Percentiles rank a stretch among this genome's conserved stretches.
Conservation (phyloP, 208 protist species). For the Trypanosoma avium region DNA sequence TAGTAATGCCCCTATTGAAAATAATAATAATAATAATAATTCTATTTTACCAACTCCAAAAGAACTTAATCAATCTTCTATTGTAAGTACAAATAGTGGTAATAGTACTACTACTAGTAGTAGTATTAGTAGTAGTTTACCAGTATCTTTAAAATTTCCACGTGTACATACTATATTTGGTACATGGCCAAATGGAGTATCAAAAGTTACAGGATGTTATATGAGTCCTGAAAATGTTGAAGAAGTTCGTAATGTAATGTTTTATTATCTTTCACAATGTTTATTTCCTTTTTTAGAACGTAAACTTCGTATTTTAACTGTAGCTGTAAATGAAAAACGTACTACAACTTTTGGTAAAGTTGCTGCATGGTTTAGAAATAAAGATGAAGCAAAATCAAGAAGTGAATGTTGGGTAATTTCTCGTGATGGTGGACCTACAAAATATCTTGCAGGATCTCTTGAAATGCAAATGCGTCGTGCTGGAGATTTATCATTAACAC, state of each 20-base stretch:
- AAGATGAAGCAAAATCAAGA: conserved; percentile 60
- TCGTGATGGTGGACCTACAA: conserved; percentile 19
- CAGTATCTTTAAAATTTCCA: conserved; percentile 25
- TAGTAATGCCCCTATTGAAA: background rate
- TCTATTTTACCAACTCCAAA: background rate
- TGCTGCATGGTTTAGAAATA: conserved; percentile 77
- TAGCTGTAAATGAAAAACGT: conserved; percentile 68
- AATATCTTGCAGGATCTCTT: conserved; percentile 63
- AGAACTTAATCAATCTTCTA: too few relatives aligned
- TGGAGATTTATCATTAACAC: conserved; percentile 59
- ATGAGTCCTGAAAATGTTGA: conserved; percentile 66
- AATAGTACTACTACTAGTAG: background rate
- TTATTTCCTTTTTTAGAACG: conserved; percentile 75
- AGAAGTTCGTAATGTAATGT: conserved; percentile 64
- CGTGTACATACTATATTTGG: conserved; percentile 41
- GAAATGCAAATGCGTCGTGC: conserved; percentile 86
- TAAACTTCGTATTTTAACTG: conserved; percentile 53
- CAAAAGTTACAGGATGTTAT: conserved; percentile 73
- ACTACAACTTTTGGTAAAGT: conserved; percentile 82
- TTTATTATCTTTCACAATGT: conserved; percentile 67
- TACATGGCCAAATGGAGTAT: conserved; percentile 42
- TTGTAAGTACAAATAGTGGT: conserved; percentile 10
- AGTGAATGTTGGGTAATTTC: conserved; percentile 26
- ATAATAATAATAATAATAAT: background rate
- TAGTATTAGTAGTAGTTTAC: background rate